Percentiles rank a stretch among this genome's conserved stretches.
Evolutionary conservation across 2,329 filamentous ascomycete genomes (phyloP).

Genomic region (Beauveria brongniartii): DNA sequence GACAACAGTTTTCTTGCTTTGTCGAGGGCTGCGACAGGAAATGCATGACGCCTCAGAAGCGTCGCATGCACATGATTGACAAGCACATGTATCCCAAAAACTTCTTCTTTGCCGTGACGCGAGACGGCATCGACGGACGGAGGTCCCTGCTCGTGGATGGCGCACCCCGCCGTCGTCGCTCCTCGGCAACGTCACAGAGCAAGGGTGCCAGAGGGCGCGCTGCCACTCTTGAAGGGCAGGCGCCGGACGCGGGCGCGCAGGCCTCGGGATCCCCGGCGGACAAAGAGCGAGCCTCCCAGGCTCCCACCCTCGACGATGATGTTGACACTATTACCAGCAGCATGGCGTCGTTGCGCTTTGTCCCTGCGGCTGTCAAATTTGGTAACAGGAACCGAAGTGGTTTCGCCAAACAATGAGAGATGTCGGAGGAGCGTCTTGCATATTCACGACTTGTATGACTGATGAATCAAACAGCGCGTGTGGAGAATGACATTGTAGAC

Average conservation of each 20-base stretch:
- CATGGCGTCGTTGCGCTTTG: conserved; percentile 65
- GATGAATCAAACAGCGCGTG: neutral
- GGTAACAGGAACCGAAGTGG: conserved; percentile 46
- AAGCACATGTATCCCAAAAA: conserved; percentile 87
- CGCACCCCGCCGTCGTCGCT: conserved; percentile 37
- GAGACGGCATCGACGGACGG: conserved; percentile 80
- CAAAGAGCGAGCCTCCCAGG: conserved; percentile 10
- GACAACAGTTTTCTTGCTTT: conserved; percentile 70
- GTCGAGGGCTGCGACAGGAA: conserved; percentile 80
- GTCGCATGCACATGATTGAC: conserved; percentile 82
- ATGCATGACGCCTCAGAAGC: conserved; percentile 75
- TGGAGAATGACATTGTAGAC: neutral
- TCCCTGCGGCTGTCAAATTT: conserved; percentile 60
- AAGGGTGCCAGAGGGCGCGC: conserved; percentile 26
- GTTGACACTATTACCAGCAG: conserved; percentile 56
- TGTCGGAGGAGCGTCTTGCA: neutral
- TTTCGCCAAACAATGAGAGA: conserved; percentile 24
- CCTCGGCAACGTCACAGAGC: conserved; percentile 31
- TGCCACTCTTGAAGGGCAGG: conserved; percentile 22
- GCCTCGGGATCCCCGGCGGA: neutral
- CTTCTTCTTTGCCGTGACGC: conserved; percentile 82
- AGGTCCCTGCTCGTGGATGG: conserved; percentile 66
- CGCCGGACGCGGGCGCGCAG: conserved; percentile 7
- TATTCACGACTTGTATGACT: neutral
- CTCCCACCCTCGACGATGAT: conserved; percentile 24